phyloP scores from a whole-genome alignment of 179 eudicot genomes.

The Camellia oleifera region DNA sequence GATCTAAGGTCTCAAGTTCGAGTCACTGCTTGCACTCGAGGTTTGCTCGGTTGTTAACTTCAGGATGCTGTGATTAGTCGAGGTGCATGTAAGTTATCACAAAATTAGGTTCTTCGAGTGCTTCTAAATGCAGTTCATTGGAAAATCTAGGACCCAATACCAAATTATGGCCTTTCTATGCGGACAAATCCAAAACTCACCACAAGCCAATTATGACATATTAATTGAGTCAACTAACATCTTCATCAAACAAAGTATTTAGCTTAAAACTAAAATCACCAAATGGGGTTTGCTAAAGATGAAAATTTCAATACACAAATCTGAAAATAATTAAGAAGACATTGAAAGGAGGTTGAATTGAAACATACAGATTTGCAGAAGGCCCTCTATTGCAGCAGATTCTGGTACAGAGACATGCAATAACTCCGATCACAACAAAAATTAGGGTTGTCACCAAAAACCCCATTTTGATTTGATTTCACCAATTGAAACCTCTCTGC shows the following conservation, averaged over 20 bases:
- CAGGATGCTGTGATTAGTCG: too few species aligned
- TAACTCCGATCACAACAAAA: constrained; percentile 66
- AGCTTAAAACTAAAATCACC: not conserved
- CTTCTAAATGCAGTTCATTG: not conserved
- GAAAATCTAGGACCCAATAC: not conserved
- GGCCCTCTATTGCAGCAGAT: constrained; percentile 90
- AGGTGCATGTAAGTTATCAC: too few species aligned
- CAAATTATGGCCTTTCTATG: not conserved
- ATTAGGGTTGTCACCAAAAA: constrained; percentile 72
- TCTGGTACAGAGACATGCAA: constrained; percentile 66
- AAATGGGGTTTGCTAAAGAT: not conserved
- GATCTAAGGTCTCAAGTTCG: too few species aligned
- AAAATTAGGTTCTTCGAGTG: not conserved
- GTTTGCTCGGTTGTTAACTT: too few species aligned
- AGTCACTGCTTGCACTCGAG: too few species aligned
- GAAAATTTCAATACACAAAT: not conserved
- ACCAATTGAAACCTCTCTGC: not conserved
- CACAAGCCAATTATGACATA: not conserved
- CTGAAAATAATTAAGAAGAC: not conserved
- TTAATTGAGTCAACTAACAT: not conserved
- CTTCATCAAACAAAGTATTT: not conserved
- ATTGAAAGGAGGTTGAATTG: not conserved
- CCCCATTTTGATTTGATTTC: constrained; percentile 31
- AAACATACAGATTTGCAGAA: constrained; percentile 81
- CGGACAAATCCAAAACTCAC: not conserved